A percentile compares a stretch with the other conserved stretches of the same genome.
These are phyloP conservation scores for Saccharomycopsis phalli DNA, from an alignment of 1,139 yeast species.

Conservation along the genomic window DNA sequence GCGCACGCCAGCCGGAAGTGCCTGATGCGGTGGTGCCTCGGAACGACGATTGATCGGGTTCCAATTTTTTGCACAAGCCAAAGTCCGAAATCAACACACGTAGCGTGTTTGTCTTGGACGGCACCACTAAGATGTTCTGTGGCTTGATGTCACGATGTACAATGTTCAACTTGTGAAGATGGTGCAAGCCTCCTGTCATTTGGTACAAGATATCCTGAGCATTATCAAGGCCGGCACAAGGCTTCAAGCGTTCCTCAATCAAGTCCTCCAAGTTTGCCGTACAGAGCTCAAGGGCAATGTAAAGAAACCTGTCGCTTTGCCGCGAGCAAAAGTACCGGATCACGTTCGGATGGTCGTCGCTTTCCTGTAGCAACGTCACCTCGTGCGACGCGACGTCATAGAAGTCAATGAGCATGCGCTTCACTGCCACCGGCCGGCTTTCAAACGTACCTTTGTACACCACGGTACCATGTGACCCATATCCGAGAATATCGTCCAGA, in stretches of 20 bases:
- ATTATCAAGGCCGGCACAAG: background rate
- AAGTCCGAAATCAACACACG: slow-evolving; percentile 86
- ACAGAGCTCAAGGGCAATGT: slow-evolving; percentile 89
- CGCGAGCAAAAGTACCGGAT: slow-evolving; percentile 89
- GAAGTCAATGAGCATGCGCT: slow-evolving; percentile 85
- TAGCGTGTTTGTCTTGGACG: slow-evolving; percentile 39
- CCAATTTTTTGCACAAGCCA: slow-evolving; percentile 88
- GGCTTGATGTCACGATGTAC: slow-evolving; percentile 96
- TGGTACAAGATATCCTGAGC: slow-evolving; percentile 55
- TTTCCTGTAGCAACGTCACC: slow-evolving; percentile 76
- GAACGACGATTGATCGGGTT: slow-evolving; percentile 87
- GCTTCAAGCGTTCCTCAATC: slow-evolving; percentile 39
- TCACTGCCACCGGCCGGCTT: slow-evolving; percentile 90
- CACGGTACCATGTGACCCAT: slow-evolving; percentile 95
- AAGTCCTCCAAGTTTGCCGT: slow-evolving; percentile 83
- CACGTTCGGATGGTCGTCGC: slow-evolving; percentile 96
- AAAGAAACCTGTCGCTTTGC: slow-evolving; percentile 75
- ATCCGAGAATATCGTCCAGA: slow-evolving; percentile 72
- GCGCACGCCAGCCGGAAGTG: slow-evolving; percentile 98
- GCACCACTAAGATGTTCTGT: slow-evolving; percentile 84
- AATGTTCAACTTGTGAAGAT: slow-evolving; percentile 81
- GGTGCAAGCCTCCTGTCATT: slow-evolving; percentile 76
- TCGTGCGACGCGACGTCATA: slow-evolving; percentile 96
- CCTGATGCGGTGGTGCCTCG: slow-evolving; percentile 95
- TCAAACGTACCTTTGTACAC: slow-evolving; percentile 88